Percentiles rank a stretch among this genome's conserved stretches.
These are phyloP conservation scores for Rhodomyrtus tomentosa DNA, from an alignment of 345 rosid genomes.

Conservation along the genomic window DNA sequence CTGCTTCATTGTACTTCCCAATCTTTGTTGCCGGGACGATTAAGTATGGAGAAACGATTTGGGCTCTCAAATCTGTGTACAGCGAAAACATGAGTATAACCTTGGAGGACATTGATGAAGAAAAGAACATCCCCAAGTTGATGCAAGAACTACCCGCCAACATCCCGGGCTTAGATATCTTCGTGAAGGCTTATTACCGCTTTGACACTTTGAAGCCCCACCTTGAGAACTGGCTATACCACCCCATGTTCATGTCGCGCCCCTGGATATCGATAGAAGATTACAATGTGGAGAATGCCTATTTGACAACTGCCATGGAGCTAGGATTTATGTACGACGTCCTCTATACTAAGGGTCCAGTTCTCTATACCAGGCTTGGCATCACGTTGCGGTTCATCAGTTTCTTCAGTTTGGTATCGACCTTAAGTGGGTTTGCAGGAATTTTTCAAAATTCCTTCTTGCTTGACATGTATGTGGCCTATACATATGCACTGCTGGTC, in stretches of 20 bases:
- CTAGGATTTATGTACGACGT: constrained; percentile 8
- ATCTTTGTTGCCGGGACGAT: constrained; percentile 6
- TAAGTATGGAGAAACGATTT: constrained; percentile 7
- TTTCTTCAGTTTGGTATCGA: neutral
- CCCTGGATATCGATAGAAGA: neutral
- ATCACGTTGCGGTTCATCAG: constrained; percentile 1
- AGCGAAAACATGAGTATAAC: neutral
- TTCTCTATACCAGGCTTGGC: neutral
- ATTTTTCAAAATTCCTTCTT: neutral
- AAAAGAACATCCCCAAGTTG: neutral
- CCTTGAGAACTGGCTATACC: neutral
- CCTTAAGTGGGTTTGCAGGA: neutral
- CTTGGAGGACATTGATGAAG: neutral
- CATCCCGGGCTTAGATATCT: neutral
- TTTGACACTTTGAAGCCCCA: constrained; percentile 5
- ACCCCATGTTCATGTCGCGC: neutral
- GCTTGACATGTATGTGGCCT: neutral
- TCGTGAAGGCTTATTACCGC: constrained; percentile 3
- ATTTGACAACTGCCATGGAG: constrained; percentile 2
- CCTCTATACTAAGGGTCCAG: constrained; percentile 4
- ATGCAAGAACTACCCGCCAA: neutral
- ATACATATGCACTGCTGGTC: neutral
- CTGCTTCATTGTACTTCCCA: constrained; percentile 3
- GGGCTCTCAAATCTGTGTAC: constrained; percentile 8
- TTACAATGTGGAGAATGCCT: neutral